Conservation (phyloP, 164 flowering plant genomes). For the Vitis rupestris region DNA sequence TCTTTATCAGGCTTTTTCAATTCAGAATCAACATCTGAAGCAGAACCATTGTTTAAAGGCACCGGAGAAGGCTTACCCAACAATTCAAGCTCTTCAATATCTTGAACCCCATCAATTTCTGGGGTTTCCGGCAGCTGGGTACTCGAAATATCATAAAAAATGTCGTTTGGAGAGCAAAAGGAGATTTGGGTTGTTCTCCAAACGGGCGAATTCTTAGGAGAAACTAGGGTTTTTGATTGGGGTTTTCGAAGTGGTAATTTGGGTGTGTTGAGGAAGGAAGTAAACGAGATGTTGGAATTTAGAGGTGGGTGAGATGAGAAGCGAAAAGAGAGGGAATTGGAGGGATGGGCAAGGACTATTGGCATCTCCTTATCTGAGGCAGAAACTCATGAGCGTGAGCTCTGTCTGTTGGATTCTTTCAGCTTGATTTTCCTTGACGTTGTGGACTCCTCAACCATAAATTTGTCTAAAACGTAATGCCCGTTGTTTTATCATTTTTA, state of each 20-base stretch:
- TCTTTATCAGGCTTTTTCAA: slow-evolving; percentile 28
- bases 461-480: too few species aligned
- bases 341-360: slow-evolving; percentile 13
- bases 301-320: slow-evolving; percentile 7
- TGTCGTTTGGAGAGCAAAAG: slow-evolving; percentile 40
- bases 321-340: slow-evolving; percentile 16
- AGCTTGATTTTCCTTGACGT: too few species aligned
- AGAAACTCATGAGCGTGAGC: too few species aligned
- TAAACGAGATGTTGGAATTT: not conserved
- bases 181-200: slow-evolving; percentile 31
- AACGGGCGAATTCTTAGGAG: slow-evolving; percentile 14
- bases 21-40: slow-evolving; percentile 24
- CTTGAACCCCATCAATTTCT: slow-evolving; percentile 25
- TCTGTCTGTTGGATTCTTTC: too few species aligned
- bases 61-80: slow-evolving; percentile 60
- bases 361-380: slow-evolving; percentile 18
- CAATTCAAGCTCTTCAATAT: slow-evolving; percentile 60
- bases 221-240: slow-evolving; percentile 8
- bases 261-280: not conserved
- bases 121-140: slow-evolving; percentile 35
- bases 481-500: too few species aligned
- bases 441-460: too few species aligned
- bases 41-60: slow-evolving; percentile 24
- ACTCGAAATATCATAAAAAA: slow-evolving; percentile 30
- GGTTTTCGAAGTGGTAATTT: slow-evolving; percentile 11